A percentile compares a stretch with the other conserved stretches of the same genome.
phyloP scores from a whole-genome alignment of 2,329 filamentous ascomycete genomes.

The Pezicula rhizophila region DNA sequence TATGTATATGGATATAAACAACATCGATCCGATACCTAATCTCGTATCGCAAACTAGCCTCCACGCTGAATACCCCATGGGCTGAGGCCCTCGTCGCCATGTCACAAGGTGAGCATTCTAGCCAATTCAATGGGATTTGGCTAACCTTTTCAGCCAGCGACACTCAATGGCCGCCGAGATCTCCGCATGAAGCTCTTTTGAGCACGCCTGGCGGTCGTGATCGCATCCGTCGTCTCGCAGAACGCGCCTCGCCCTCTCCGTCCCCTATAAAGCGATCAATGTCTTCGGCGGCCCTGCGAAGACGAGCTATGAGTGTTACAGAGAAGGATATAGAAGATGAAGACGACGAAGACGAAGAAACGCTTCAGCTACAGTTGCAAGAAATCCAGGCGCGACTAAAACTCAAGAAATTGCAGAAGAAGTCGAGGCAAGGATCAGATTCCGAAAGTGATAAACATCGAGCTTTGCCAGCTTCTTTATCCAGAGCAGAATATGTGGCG shows the following conservation, averaged over 20 bases:
- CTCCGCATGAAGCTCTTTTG: conserved; percentile 57
- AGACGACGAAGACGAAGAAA: conserved; percentile 74
- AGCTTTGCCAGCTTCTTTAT: conserved; percentile 8
- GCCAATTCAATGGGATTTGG: conserved; percentile 11
- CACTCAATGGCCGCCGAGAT: conserved; percentile 60
- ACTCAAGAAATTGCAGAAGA: conserved; percentile 78
- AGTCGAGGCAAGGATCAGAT: conserved; percentile 31
- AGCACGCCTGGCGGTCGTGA: conserved; percentile 74
- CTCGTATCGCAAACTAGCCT: no score
- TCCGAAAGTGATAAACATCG: conserved; percentile 16
- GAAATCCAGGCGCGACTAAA: conserved; percentile 85
- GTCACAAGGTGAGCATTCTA: conserved; percentile 21
- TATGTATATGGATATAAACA: background rate
- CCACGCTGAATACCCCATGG: conserved; percentile 1
- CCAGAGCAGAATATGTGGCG: conserved; percentile 20
- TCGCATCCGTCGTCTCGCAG: conserved; percentile 62
- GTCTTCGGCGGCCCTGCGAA: conserved; percentile 12
- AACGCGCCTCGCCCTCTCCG: conserved; percentile 61
- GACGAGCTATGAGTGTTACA: conserved; percentile 11
- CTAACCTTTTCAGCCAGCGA: conserved; percentile 20
- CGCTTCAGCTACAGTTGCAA: conserved; percentile 74
- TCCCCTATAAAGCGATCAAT: conserved; percentile 51
- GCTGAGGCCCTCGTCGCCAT: conserved; percentile 9
- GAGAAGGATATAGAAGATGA: conserved; percentile 32
- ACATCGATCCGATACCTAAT: background rate